Evolutionary conservation across 805 yeast genomes (phyloP).

Genomic region (Tetrapisispora taiwanensis): DNA sequence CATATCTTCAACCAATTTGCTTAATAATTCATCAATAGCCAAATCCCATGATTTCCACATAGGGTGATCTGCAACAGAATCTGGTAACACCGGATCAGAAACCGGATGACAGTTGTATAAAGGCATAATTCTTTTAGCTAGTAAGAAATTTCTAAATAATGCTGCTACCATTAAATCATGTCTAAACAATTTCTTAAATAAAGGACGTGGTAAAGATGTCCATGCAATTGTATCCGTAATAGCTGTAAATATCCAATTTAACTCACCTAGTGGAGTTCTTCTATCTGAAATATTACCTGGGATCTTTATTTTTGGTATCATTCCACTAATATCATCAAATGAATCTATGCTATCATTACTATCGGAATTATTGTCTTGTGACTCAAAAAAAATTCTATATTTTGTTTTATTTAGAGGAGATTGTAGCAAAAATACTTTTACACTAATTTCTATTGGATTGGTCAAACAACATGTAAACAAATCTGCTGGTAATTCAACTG

Average conservation of each 20-base stretch:
- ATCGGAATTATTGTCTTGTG: slow-evolving; percentile 17
- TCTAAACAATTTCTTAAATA: slow-evolving; percentile 82
- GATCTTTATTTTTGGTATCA: slow-evolving; percentile 42
- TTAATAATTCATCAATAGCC: slow-evolving; percentile 87
- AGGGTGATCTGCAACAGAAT: slow-evolving; percentile 65
- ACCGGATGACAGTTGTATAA: slow-evolving; percentile 88
- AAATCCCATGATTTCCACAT: slow-evolving; percentile 99
- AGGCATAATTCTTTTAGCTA: slow-evolving; percentile 92
- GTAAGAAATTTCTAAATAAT: slow-evolving; percentile 77
- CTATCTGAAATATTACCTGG: slow-evolving; percentile 91
- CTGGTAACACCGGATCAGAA: slow-evolving; percentile 88
- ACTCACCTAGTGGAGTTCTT: slow-evolving; percentile 89
- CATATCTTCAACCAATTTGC: slow-evolving; percentile 47
- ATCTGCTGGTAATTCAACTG: slow-evolving; percentile 92
- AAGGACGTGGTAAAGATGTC: slow-evolving; percentile 79
- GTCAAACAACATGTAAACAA: slow-evolving; percentile 91
- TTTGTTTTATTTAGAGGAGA: slow-evolving; percentile 47
- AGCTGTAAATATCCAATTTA: slow-evolving; percentile 96
- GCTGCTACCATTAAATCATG: slow-evolving; percentile 97
- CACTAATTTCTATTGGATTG: slow-evolving; percentile 88
- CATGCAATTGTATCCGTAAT: slow-evolving; percentile 97
- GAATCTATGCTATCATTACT: slow-evolving; percentile 3
- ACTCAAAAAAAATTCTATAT: slow-evolving; percentile 33
- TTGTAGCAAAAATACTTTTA: slow-evolving; percentile 84
- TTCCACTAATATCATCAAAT: not conserved